A percentile compares a stretch with the other conserved stretches of the same genome.
phyloP scores from a whole-genome alignment of 2,329 filamentous ascomycete species.

The Neopestalotiopsis clavispora region DNA sequence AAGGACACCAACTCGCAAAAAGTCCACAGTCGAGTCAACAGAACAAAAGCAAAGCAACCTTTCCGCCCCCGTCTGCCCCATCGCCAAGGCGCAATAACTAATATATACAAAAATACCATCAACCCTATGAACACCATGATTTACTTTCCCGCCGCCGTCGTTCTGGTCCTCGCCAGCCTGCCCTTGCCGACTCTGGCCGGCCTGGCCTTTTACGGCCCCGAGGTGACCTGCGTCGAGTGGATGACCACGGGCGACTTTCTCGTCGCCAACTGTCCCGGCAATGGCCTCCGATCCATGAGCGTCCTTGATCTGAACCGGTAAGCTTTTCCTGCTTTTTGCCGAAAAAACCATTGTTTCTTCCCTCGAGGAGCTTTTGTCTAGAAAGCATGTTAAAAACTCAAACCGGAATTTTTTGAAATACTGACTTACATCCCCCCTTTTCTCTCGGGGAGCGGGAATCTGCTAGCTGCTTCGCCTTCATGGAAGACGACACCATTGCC shows the following conservation, averaged over 20 bases:
- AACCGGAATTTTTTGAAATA: not conserved
- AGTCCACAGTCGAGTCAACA: too few species aligned
- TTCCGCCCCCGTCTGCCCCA: too few species aligned
- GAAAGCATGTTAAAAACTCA: too few species aligned
- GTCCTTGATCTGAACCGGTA: constrained; percentile 1
- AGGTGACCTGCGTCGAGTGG: not conserved
- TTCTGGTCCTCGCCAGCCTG: not conserved
- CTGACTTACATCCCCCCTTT: not conserved
- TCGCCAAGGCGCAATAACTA: not conserved
- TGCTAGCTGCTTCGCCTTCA: not conserved
- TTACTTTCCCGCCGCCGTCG: not conserved
- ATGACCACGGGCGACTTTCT: constrained; percentile 6
- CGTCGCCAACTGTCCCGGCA: constrained; percentile 7
- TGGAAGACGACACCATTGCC: not conserved
- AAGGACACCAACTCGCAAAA: too few species aligned
- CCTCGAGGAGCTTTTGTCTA: too few species aligned
- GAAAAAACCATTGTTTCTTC: too few species aligned
- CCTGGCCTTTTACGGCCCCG: constrained; percentile 5
- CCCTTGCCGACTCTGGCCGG: not conserved
- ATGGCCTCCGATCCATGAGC: not conserved
- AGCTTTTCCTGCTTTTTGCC: not conserved
- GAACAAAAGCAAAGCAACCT: too few species aligned
- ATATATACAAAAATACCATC: not conserved
- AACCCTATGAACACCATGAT: not conserved
- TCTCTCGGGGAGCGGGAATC: not conserved